These are phyloP conservation scores for Talaromyces liani DNA, from an alignment of 495 filamentous ascomycete genomes.

Conservation along the genomic window DNA sequence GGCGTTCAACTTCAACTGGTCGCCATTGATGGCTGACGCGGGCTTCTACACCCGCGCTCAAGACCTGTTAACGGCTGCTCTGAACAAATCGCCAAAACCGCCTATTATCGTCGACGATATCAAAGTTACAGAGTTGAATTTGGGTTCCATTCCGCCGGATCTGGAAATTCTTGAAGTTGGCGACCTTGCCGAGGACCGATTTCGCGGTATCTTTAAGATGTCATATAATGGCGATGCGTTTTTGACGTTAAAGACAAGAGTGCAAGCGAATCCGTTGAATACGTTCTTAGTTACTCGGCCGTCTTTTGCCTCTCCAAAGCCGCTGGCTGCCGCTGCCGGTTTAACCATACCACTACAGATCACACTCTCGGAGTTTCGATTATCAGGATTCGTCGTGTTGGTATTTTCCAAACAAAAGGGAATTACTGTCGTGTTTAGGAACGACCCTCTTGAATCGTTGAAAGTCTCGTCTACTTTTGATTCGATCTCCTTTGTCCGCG, in stretches of 20 bases:
- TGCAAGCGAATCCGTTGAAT: constrained; percentile 96
- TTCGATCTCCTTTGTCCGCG: constrained; percentile 94
- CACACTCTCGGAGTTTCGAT: constrained; percentile 88
- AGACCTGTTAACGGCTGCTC: constrained; percentile 85
- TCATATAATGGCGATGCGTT: constrained; percentile 93
- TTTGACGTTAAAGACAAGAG: constrained; percentile 85
- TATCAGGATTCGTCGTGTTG: constrained; percentile 96
- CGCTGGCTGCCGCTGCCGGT: constrained; percentile 81
- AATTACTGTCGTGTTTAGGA: constrained; percentile 90
- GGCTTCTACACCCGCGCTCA: constrained; percentile 82
- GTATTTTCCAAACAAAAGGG: constrained; percentile 98
- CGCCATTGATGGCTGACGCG: constrained; percentile 91
- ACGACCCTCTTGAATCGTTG: constrained; percentile 94
- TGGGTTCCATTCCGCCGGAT: constrained; percentile 85
- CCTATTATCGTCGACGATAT: constrained; percentile 99
- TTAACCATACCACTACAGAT: constrained; percentile 96
- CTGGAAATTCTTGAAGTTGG: constrained; percentile 96
- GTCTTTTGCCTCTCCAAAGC: constrained; percentile 83
- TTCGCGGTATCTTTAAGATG: constrained; percentile 98
- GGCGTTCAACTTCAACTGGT: constrained; percentile 99
- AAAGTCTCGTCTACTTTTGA: constrained; percentile 99
- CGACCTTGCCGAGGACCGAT: constrained; percentile 92
- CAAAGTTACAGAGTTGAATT: constrained; percentile 93
- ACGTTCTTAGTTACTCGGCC: constrained; percentile 90
- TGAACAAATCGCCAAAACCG: constrained; percentile 97